Base-by-base conservation (phyloP, 2,329 filamentous ascomycete species). In the Fusarium sp. region DNA sequence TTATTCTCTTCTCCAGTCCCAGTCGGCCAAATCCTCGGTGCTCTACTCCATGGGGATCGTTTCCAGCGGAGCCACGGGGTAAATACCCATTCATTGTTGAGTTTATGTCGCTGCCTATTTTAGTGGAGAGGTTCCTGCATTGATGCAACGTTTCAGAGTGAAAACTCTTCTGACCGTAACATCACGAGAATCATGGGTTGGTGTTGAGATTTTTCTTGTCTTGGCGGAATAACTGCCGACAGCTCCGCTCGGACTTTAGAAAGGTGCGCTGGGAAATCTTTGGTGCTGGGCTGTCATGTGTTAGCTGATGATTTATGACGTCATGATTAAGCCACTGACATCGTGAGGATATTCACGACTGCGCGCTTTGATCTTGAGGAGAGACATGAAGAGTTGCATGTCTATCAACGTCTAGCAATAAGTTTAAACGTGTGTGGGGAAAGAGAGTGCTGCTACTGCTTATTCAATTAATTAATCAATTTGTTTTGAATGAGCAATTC, bases 31-130 rank as follows among this genome's bases (percentile, higher is more conserved):
- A 66, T n/a, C 37, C 61, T 66, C 63, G 61, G 63, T 32, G 47
- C 40, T 20, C 16, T 45, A 61, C 63, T 66, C 63, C 63, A 61
- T 46, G 61, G 55, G 61, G 63, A 49, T 61, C n/a, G 28, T 7
- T 8, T 49, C n/a, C 30, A 5, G 63, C 55, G 55, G 61, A 66
- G 55, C 3, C 2, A 55, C 30, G 61, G 61, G 63, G 61, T 55
- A 46, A 13, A 28, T 18, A 37, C 6, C 34, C 34, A 37, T 37
- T 37, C 34, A 37, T 1, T 37, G 18, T 37, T 37, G 32, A 32
- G 30, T 66, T 66, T 66, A 66, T 66, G 40, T 51, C 21, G 63
- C 21, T 66, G 63, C 63, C 61, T 66, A 55, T 49, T 66, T 42
- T 14, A 41, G 61, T 55, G 63, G 63, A 13, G 46, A 49, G 18